These are phyloP conservation scores for Avena eriantha DNA, from an alignment of 176 grass and related monocot genomes.

Conservation along the genomic window DNA sequence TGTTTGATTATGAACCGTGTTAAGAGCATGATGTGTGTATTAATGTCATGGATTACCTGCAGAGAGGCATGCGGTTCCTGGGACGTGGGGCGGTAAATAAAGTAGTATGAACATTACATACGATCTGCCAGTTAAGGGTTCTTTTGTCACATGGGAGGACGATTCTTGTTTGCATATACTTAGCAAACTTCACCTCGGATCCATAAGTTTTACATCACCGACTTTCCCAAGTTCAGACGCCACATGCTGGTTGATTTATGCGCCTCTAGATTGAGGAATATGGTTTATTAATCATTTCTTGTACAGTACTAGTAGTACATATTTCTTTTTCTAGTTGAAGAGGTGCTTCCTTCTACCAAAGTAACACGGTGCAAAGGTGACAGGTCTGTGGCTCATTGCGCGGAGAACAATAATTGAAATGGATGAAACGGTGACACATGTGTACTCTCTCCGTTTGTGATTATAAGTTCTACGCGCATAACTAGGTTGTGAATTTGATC, in stretches of 20 bases:
- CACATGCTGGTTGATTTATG: background rate
- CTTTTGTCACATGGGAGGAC: background rate
- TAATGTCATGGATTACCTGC: background rate
- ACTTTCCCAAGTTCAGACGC: conserved; percentile 8
- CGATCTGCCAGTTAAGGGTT: no score
- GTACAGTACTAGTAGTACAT: no score
- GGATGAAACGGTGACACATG: no score
- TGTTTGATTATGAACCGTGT: conserved; percentile 26
- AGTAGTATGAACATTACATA: background rate
- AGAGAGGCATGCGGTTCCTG: background rate
- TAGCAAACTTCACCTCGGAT: conserved; percentile 9
- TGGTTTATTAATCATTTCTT: background rate
- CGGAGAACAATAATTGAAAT: no score
- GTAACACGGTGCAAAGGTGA: no score
- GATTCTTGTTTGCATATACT: background rate
- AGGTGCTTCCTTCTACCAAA: no score
- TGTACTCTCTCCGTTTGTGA: no score
- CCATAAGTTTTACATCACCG: conserved; percentile 16
- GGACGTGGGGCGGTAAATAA: background rate
- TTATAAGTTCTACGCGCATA: no score
- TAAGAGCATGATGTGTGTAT: conserved; percentile 22
- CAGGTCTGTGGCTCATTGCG: no score
- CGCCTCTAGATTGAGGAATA: conserved; percentile 4
- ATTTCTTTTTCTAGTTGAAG: no score
- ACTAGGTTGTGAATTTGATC: no score